Base-by-base conservation (phyloP, 208 protist genomes). In the Trypanosoma mega region DNA sequence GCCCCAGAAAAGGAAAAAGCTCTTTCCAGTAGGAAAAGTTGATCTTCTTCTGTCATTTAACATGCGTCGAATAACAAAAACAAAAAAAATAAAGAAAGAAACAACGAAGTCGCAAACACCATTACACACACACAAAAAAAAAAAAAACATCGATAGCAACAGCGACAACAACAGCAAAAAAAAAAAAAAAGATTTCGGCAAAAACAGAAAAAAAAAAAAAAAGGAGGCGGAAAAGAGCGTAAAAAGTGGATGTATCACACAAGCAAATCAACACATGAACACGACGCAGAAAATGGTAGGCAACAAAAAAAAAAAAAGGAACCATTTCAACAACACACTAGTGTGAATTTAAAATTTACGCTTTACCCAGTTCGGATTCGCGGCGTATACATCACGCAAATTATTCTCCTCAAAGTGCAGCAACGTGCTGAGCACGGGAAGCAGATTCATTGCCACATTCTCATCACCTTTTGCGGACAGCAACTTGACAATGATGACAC, bases 391-490 rank as follows among this genome's bases (percentile, higher is more conserved):
- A 16, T 63, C 33, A 9, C 55, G 41, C 21, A 92, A 34, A 21
- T 93, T 76, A 1, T 64, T 58, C 26, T 59, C 31, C 34, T 61
- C 62, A 58, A 96, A 82, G 18, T 84, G 68, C 8, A 96, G 61
- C 16, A 96, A 56, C 20, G 78, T 89, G 39, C 60, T 74, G 23
- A 94, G 57, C 14, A 96, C 85, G 14, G 90, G 90, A 3, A 96
- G 71, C 12, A 93, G 64, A 34, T 80, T 76, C 63, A 67, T 65
- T 3, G 74, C 68, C 5, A 94, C 73, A 31, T 33, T 48, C 1
- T 65, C 57, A 36, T 94, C 76, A 31, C 43, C 55, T 16, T 66
- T 61, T n/a, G 76, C 72, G 62, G 78, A 85, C 12, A 97, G 71
- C 0, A 93, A 53, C 43, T 82, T 80, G 26, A 93, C 69, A 30